phyloP scores from a whole-genome alignment of 768 basidiomycete genomes.

The Lepiota subincarnata region DNA sequence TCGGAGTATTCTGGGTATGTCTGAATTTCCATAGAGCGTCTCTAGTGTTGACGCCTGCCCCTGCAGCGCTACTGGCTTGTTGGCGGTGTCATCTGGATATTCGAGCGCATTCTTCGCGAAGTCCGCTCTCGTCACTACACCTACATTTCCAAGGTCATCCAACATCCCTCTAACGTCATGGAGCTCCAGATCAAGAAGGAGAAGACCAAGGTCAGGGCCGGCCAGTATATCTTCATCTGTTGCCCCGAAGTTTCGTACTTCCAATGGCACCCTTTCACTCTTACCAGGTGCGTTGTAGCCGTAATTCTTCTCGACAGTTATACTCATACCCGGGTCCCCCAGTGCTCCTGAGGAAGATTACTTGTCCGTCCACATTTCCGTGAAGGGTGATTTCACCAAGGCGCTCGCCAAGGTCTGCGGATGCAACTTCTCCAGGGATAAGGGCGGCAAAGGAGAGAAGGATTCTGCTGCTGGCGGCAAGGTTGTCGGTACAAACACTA shows the following conservation, averaged over 20 bases:
- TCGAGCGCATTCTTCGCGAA: constrained; percentile 89
- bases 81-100: constrained; percentile 82
- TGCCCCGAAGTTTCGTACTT: constrained; percentile 92
- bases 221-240: constrained; percentile 90
- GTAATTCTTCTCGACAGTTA: background rate
- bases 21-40: constrained; percentile 22
- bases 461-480: constrained; percentile 46
- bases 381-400: constrained; percentile 88
- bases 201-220: constrained; percentile 74
- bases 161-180: constrained; percentile 91
- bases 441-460: constrained; percentile 43
- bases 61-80: constrained; percentile 82
- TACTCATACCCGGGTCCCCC: background rate
- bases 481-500: constrained; percentile 53
- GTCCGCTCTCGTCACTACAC: constrained; percentile 87
- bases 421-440: constrained; percentile 66
- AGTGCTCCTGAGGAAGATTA: constrained; percentile 96
- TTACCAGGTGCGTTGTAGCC: constrained; percentile 57
- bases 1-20: constrained; percentile 92
- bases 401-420: constrained; percentile 79
- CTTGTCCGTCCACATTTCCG: constrained; percentile 89
- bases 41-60: constrained; percentile 4
- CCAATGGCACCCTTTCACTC: constrained; percentile 97
- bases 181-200: constrained; percentile 99
- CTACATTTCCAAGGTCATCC: constrained; percentile 91